These are phyloP conservation scores for Tulasnella calospora DNA, from an alignment of 768 basidiomycete genomes.

Conservation along the genomic window DNA sequence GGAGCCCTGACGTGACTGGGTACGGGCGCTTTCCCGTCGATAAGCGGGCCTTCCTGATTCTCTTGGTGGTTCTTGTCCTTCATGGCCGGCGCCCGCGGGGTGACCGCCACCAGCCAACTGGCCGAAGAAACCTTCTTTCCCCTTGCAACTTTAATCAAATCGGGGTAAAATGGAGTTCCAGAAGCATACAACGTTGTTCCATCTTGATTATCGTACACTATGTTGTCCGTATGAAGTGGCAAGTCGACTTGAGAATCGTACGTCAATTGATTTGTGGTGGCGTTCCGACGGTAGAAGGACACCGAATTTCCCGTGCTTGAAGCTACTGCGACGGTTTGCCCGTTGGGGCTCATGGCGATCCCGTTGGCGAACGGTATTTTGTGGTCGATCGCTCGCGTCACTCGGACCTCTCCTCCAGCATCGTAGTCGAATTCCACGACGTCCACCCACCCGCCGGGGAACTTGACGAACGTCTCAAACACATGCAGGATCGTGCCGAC, in stretches of 20 bases:
- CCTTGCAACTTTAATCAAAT: conserved; percentile 45
- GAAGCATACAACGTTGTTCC: conserved; percentile 47
- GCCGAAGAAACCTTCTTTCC: conserved; percentile 43
- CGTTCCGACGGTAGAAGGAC: conserved; percentile 47
- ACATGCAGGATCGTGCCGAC: conserved; percentile 28
- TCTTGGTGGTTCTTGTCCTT: neutral
- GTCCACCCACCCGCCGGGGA: conserved; percentile 57
- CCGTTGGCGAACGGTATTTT: conserved; percentile 66
- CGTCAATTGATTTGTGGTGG: conserved; percentile 44
- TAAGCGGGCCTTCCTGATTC: neutral
- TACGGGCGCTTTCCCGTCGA: conserved; percentile 44
- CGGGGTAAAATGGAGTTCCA: conserved; percentile 62
- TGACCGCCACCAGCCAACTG: conserved; percentile 57
- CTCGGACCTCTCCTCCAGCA: neutral
- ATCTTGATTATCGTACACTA: conserved; percentile 46
- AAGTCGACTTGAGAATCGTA: conserved; percentile 42
- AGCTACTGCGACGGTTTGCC: conserved; percentile 52
- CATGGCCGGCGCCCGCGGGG: conserved; percentile 28
- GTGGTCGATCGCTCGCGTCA: conserved; percentile 32
- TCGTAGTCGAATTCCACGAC: conserved; percentile 40
- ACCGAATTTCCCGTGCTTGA: conserved; percentile 49
- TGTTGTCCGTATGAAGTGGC: conserved; percentile 62
- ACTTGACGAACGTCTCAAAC: conserved; percentile 50
- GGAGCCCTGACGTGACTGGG: conserved; percentile 45
- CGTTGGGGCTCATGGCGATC: conserved; percentile 52